Evolutionary conservation across 805 yeast species (phyloP).

Genomic region (Kodamaea nitidulidarum): DNA sequence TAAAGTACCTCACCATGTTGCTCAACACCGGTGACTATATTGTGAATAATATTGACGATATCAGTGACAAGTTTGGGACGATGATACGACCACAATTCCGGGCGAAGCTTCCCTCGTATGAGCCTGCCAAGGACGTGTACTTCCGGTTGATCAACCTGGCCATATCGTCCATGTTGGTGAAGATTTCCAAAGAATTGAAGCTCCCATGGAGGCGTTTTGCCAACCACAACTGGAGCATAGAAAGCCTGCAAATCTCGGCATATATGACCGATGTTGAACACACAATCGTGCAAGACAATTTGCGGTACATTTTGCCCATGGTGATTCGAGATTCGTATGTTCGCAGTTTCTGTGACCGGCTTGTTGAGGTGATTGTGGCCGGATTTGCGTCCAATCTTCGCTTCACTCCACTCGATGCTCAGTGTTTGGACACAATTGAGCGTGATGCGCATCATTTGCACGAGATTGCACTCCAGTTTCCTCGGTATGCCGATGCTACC

Average conservation of each 20-base stretch:
- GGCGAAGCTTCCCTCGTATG: constrained; percentile 47
- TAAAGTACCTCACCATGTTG: constrained; percentile 64
- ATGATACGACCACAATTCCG: constrained; percentile 33
- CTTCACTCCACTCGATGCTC: constrained; percentile 61
- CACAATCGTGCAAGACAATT: constrained; percentile 40
- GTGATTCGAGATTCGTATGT: constrained; percentile 68
- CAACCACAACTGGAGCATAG: constrained; percentile 60
- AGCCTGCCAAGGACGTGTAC: constrained; percentile 51
- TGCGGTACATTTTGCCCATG: constrained; percentile 47
- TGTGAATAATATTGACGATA: constrained; percentile 68
- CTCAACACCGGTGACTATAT: constrained; percentile 90
- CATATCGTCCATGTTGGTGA: constrained; percentile 50
- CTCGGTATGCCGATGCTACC: constrained; percentile 39
- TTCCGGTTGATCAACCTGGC: constrained; percentile 55
- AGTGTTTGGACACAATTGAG: constrained; percentile 62
- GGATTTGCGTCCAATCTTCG: constrained; percentile 57
- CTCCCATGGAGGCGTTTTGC: constrained; percentile 84
- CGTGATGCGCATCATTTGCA: constrained; percentile 69
- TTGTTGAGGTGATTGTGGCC: constrained; percentile 59
- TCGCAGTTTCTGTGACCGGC: constrained; percentile 69
- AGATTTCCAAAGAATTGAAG: constrained; percentile 57
- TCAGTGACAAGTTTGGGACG: constrained; percentile 56
- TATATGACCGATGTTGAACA: constrained; percentile 59
- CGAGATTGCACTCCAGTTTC: constrained; percentile 45
- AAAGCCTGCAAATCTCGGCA: constrained; percentile 52